phyloP scores from a whole-genome alignment of 2,329 filamentous ascomycete genomes.

The Magnaporthiopsis rhizophila region DNA sequence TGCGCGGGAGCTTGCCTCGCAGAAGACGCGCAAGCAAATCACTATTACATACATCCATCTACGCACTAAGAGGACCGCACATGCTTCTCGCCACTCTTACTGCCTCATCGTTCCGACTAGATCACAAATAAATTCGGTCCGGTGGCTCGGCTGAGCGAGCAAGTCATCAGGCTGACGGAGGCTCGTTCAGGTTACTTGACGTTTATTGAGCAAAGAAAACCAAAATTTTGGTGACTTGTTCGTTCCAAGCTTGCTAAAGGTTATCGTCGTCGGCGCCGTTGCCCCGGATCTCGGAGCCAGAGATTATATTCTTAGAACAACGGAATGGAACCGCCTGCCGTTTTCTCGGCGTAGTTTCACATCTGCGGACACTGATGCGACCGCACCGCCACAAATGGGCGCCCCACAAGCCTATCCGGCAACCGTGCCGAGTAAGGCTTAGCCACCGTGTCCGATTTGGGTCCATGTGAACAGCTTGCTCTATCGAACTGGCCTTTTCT shows the following conservation, averaged over 20 bases:
- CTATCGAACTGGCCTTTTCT: conserved; percentile 1
- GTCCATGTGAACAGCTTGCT: conserved; percentile 5
- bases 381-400: neutral
- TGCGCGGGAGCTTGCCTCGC: neutral
- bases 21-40: neutral
- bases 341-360: neutral
- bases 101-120: too few species aligned
- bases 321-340: neutral
- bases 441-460: neutral
- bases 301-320: neutral
- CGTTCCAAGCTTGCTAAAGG: neutral
- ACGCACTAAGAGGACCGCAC: too few species aligned
- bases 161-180: too few species aligned
- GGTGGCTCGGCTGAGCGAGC: too few species aligned
- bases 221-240: neutral
- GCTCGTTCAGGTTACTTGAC: too few species aligned
- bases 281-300: neutral
- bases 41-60: neutral
- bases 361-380: neutral
- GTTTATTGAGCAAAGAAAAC: too few species aligned
- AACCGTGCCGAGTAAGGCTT: neutral
- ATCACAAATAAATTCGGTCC: too few species aligned
- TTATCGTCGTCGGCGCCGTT: neutral
- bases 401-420: neutral
- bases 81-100: too few species aligned